phyloP scores from a whole-genome alignment of 1,284 basidiomycete species.

The Coniophora puteana region DNA sequence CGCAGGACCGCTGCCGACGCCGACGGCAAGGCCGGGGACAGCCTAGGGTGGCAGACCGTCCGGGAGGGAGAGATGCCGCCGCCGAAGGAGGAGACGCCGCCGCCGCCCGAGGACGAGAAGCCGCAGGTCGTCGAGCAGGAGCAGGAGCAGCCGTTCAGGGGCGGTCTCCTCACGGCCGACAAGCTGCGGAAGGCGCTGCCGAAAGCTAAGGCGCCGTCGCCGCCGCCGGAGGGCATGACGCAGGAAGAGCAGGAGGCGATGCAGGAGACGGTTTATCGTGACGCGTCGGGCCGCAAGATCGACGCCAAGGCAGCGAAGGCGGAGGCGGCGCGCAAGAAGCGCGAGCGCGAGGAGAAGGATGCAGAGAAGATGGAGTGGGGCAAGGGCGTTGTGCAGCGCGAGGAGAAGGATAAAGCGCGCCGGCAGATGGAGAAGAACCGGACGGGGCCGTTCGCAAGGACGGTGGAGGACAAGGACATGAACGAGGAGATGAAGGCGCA shows the following conservation, averaged over 20 bases:
- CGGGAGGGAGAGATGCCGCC: constrained; percentile 38
- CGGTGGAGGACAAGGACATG: constrained; percentile 80
- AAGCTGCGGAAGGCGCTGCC: constrained; percentile 58
- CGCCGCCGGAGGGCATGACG: constrained; percentile 36
- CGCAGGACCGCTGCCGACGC: constrained; percentile 49
- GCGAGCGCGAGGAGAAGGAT: constrained; percentile 80
- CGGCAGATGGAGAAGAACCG: constrained; percentile 67
- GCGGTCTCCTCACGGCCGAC: constrained; percentile 75
- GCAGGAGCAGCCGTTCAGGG: constrained; percentile 45
- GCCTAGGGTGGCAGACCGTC: constrained; percentile 60
- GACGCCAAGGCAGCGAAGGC: constrained; percentile 83
- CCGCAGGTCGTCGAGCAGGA: constrained; percentile 53
- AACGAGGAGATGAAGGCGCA: constrained; percentile 80
- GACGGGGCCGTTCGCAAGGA: constrained; percentile 67
- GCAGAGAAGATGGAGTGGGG: constrained; percentile 95
- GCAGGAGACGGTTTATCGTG: constrained; percentile 94
- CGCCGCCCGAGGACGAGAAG: constrained; percentile 63
- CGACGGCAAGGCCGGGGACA: too few species aligned
- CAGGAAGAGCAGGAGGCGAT: constrained; percentile 57
- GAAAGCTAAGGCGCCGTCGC: constrained; percentile 34
- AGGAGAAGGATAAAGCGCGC: constrained; percentile 65
- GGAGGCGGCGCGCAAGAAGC: constrained; percentile 75
- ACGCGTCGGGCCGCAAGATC: constrained; percentile 83
- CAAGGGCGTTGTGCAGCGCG: constrained; percentile 87
- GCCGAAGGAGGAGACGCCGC: constrained; percentile 48